Percentiles rank a stretch among this genome's conserved stretches.
These are phyloP conservation scores for Phlebopus sp. DNA, from an alignment of 1,284 basidiomycete genomes.

Conservation along the genomic window DNA sequence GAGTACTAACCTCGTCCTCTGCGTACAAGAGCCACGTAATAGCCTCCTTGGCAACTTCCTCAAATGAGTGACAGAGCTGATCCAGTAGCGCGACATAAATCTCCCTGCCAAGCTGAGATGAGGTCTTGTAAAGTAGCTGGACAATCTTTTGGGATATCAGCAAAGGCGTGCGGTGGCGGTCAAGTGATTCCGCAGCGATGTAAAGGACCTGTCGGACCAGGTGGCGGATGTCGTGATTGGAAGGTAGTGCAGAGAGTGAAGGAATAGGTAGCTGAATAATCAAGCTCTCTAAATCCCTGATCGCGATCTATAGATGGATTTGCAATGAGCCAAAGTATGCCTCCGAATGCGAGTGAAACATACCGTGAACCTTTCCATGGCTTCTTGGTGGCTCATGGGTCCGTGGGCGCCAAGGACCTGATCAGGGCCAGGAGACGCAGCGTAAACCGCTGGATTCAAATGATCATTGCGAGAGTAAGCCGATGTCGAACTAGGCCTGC, in stretches of 20 bases:
- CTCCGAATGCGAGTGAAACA: constrained; percentile 16
- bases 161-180: constrained; percentile 84
- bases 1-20: constrained; percentile 80
- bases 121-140: constrained; percentile 84
- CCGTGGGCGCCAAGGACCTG: constrained; percentile 33
- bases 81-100: constrained; percentile 89
- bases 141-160: constrained; percentile 95
- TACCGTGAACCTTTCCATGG: constrained; percentile 76
- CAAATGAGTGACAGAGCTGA: constrained; percentile 84
- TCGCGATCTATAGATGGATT: constrained; percentile 46
- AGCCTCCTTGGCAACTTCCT: constrained; percentile 95
- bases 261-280: constrained; percentile 67
- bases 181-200: constrained; percentile 74
- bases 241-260: constrained; percentile 67
- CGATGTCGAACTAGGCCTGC: constrained; percentile 64
- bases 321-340: neutral
- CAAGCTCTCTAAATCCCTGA: constrained; percentile 79
- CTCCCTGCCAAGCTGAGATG: constrained; percentile 80
- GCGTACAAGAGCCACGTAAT: constrained; percentile 96
- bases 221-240: constrained; percentile 83
- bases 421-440: constrained; percentile 52
- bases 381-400: constrained; percentile 60
- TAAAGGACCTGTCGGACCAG: constrained; percentile 80
- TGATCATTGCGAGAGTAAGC: constrained; percentile 50
- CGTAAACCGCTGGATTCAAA: constrained; percentile 42